Conservation (phyloP, 2,329 filamentous ascomycete species). For the Venturia effusa region DNA sequence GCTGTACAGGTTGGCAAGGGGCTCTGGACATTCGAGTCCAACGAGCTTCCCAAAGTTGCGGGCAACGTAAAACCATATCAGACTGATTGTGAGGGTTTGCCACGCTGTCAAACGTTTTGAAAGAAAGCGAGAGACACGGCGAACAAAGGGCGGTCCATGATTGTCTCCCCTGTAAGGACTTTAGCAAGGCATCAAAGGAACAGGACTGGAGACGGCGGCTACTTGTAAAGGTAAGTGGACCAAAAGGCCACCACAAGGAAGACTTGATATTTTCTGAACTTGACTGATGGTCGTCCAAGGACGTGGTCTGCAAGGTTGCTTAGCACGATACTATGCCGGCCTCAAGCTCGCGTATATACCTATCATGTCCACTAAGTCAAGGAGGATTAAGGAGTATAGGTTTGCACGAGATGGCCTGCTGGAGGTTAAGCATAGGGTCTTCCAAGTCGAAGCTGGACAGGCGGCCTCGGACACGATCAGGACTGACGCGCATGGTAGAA, state of each 20-base stretch:
- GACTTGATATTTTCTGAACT: constrained; percentile 87
- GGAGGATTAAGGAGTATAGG: background rate
- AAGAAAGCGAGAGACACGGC: constrained; percentile 59
- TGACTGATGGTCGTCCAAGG: constrained; percentile 77
- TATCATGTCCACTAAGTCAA: background rate
- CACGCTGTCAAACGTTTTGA: constrained; percentile 68
- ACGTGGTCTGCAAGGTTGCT: constrained; percentile 62
- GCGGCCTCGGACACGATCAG: background rate
- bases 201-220: constrained; percentile 13
- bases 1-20: constrained; percentile 87
- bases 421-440: background rate
- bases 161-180: constrained; percentile 54
- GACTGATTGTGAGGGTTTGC: constrained; percentile 78
- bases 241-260: constrained; percentile 85
- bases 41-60: constrained; percentile 91
- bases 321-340: background rate
- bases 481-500: background rate
- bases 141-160: constrained; percentile 74
- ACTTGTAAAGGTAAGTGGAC: constrained; percentile 74
- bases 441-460: background rate
- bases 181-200: constrained; percentile 14
- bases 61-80: constrained; percentile 82
- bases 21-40: constrained; percentile 84
- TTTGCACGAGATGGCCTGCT: background rate
- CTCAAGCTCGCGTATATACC: background rate